phyloP scores from a whole-genome alignment of 2,329 filamentous ascomycete genomes.

The Macrophomina phaseolina region DNA sequence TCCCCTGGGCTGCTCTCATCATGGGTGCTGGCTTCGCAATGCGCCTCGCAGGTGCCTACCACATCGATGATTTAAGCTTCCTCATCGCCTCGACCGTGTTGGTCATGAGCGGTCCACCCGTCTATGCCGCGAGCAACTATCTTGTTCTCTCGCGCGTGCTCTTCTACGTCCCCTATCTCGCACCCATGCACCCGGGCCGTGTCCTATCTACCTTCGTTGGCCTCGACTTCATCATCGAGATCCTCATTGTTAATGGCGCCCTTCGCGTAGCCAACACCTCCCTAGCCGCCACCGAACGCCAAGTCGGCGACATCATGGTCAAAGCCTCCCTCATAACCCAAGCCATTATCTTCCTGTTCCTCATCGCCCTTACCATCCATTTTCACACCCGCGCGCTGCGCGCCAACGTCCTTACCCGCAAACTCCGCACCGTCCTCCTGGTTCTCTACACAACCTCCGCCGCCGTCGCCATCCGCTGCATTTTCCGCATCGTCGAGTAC shows the following conservation, averaged over 20 bases:
- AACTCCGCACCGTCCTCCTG: constrained; percentile 51
- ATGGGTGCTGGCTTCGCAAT: constrained; percentile 63
- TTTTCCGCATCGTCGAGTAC: constrained; percentile 61
- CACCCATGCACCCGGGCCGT: constrained; percentile 63
- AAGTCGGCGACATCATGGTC: constrained; percentile 53
- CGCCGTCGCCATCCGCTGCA: constrained; percentile 56
- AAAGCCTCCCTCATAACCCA: constrained; percentile 59
- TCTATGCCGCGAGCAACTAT: constrained; percentile 65
- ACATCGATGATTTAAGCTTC: constrained; percentile 52
- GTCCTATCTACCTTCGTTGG: constrained; percentile 65
- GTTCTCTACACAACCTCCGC: constrained; percentile 56
- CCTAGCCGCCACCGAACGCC: constrained; percentile 44
- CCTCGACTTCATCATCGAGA: constrained; percentile 57
- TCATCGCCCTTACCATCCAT: constrained; percentile 52
- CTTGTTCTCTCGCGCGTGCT: constrained; percentile 65
- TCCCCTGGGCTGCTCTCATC: constrained; percentile 60
- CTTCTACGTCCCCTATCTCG: constrained; percentile 65
- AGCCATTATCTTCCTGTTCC: constrained; percentile 56
- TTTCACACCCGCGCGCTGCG: constrained; percentile 54
- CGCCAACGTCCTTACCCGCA: constrained; percentile 48
- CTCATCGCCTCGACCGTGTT: constrained; percentile 40
- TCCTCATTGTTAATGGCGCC: constrained; percentile 60
- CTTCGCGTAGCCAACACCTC: constrained; percentile 50
- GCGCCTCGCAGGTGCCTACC: constrained; percentile 59
- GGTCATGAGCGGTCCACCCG: constrained; percentile 58